phyloP scores from a whole-genome alignment of 495 filamentous ascomycete genomes.

The Pyrenula aspistea region DNA sequence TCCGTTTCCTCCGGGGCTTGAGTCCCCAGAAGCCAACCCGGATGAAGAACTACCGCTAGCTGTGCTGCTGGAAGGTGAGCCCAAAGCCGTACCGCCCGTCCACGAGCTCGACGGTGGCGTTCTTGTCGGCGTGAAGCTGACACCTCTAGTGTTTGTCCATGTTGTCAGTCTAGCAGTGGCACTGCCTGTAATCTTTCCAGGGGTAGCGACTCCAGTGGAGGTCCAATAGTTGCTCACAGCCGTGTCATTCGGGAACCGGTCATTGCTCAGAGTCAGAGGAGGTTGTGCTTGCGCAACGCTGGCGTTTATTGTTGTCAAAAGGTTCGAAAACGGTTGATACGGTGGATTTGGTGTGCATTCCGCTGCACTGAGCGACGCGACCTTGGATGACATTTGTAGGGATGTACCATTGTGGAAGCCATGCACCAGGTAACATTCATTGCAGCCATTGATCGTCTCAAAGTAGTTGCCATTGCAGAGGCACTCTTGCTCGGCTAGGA shows the following conservation, averaged over 20 bases:
- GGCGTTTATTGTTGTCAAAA: background rate
- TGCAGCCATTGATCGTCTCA: background rate
- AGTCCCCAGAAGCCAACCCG: background rate
- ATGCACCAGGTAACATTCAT: background rate
- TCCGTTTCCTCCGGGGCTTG: background rate
- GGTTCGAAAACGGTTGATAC: background rate
- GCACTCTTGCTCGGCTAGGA: background rate
- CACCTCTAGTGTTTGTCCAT: background rate
- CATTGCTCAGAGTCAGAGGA: background rate
- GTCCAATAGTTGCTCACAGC: background rate
- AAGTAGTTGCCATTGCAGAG: background rate
- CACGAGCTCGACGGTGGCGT: too few relatives aligned
- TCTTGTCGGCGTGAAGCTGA: background rate
- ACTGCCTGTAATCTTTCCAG: background rate
- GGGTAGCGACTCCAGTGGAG: background rate
- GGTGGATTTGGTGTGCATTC: background rate
- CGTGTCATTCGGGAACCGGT: background rate
- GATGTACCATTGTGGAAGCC: background rate
- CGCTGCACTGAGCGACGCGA: background rate
- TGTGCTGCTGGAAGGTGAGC: too few relatives aligned
- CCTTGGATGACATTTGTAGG: background rate
- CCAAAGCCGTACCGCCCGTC: background rate
- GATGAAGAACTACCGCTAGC: too few relatives aligned
- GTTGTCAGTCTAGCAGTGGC: background rate
- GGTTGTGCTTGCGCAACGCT: background rate